phyloP scores from a whole-genome alignment of 2,329 filamentous ascomycete species.

The Dichotomopilus funicola region DNA sequence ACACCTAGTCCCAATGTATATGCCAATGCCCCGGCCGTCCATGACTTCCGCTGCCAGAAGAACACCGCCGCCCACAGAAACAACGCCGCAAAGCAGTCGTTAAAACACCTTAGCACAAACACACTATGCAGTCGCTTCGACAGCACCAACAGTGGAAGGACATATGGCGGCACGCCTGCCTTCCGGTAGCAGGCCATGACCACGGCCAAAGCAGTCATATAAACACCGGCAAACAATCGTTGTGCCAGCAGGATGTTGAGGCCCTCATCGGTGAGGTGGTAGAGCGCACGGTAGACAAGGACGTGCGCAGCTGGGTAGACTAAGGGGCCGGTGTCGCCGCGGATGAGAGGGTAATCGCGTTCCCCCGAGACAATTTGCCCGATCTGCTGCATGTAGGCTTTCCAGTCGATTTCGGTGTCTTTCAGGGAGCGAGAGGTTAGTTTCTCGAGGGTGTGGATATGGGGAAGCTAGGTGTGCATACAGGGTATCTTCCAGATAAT shows the following conservation, averaged over 20 bases:
- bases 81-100: conserved; percentile 83
- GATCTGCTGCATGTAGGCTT: conserved; percentile 93
- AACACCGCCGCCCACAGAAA: conserved; percentile 79
- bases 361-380: conserved; percentile 74
- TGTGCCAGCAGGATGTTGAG: conserved; percentile 75
- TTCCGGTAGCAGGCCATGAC: conserved; percentile 78
- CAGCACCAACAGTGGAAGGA: conserved; percentile 77
- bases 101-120: conserved; percentile 88
- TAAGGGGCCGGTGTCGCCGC: conserved; percentile 82
- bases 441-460: not conserved
- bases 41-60: conserved; percentile 66
- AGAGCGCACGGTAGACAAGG: conserved; percentile 78
- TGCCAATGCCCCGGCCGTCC: conserved; percentile 63
- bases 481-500: conserved; percentile 80
- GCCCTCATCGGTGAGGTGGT: conserved; percentile 70
- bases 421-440: conserved; percentile 10
- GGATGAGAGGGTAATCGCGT: conserved; percentile 78
- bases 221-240: conserved; percentile 71
- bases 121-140: conserved; percentile 93
- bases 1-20: conserved; percentile 80
- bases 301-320: conserved; percentile 95
- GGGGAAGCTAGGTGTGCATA: conserved; percentile 38
- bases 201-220: conserved; percentile 66
- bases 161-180: conserved; percentile 73
- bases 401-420: conserved; percentile 98